phyloP scores from a whole-genome alignment of 208 protist species.

The Acanthamoeba royreba region DNA sequence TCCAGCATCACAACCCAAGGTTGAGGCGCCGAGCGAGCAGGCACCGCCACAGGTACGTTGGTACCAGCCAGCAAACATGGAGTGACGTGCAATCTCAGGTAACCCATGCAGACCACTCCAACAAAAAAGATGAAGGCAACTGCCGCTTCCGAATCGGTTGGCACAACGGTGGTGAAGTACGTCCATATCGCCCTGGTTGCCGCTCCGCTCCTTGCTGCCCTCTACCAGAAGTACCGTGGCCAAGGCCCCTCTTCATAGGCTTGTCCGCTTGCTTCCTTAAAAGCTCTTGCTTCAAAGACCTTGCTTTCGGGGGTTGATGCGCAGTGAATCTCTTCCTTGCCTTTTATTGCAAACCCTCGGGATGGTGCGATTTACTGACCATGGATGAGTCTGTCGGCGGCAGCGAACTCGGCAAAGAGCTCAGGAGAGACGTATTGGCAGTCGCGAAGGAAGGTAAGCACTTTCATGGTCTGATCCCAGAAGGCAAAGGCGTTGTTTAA shows the following conservation, averaged over 20 bases:
- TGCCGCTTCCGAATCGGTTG: neutral
- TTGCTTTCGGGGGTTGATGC: too few relatives aligned
- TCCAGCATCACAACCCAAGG: too few relatives aligned
- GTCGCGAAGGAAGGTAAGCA: neutral
- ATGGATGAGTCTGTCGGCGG: neutral
- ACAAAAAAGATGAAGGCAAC: neutral
- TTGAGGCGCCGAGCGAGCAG: too few relatives aligned
- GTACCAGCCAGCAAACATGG: too few relatives aligned
- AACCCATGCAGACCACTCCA: neutral
- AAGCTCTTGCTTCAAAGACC: too few relatives aligned
- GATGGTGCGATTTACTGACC: too few relatives aligned
- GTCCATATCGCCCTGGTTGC: neutral
- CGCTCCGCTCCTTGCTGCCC: neutral
- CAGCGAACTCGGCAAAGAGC: constrained; percentile 1
- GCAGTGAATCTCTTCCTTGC: too few relatives aligned
- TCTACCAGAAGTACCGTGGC: neutral
- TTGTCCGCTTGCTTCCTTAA: too few relatives aligned
- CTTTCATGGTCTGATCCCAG: neutral
- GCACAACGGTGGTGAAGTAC: constrained; percentile 47
- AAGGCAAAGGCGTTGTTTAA: neutral
- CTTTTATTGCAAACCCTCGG: too few relatives aligned
- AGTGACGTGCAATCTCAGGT: neutral
- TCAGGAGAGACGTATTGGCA: neutral
- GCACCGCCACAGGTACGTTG: too few relatives aligned
- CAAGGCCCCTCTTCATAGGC: too few relatives aligned